A percentile compares a stretch with the other conserved stretches of the same genome.
These are phyloP conservation scores for Ophiostoma triangulosporum DNA, from an alignment of 2,329 filamentous ascomycete species.

Conservation along the genomic window DNA sequence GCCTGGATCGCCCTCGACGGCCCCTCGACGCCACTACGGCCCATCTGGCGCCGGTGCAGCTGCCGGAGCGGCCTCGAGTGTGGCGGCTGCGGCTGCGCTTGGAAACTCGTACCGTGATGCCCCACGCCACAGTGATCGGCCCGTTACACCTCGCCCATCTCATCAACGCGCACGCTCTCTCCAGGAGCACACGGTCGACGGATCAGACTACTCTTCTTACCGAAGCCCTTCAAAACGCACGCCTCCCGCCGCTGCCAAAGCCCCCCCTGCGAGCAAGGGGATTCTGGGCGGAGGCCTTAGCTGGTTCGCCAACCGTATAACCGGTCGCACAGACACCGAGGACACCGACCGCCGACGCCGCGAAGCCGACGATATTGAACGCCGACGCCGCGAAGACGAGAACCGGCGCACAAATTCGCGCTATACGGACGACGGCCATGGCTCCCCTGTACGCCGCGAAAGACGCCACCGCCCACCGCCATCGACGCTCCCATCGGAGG, in stretches of 20 bases:
- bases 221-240: slow-evolving; percentile 48
- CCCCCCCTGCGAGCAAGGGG: slow-evolving; percentile 38
- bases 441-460: slow-evolving; percentile 32
- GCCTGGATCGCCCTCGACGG: slow-evolving; percentile 33
- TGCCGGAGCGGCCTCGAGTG: slow-evolving; percentile 15
- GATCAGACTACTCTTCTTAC: slow-evolving; percentile 47
- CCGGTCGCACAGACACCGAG: slow-evolving; percentile 35
- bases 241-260: slow-evolving; percentile 22
- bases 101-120: slow-evolving; percentile 24
- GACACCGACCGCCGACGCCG: slow-evolving; percentile 35
- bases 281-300: slow-evolving; percentile 50
- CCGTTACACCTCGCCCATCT: slow-evolving; percentile 34
- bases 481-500: slow-evolving; percentile 13
- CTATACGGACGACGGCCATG: slow-evolving; percentile 58
- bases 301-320: slow-evolving; percentile 53
- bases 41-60: not conserved
- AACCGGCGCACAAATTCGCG: slow-evolving; percentile 40
- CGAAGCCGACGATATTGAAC: slow-evolving; percentile 29
- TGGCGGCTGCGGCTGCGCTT: slow-evolving; percentile 23
- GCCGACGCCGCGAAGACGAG: slow-evolving; percentile 23
- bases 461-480: slow-evolving; percentile 19
- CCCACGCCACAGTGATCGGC: slow-evolving; percentile 21
- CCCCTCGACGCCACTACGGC: slow-evolving; percentile 1
- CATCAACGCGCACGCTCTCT: slow-evolving; percentile 29
- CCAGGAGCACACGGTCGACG: slow-evolving; percentile 28